Base-by-base conservation (phyloP, 2,329 filamentous ascomycete species). In the Cladosporium sp. region DNA sequence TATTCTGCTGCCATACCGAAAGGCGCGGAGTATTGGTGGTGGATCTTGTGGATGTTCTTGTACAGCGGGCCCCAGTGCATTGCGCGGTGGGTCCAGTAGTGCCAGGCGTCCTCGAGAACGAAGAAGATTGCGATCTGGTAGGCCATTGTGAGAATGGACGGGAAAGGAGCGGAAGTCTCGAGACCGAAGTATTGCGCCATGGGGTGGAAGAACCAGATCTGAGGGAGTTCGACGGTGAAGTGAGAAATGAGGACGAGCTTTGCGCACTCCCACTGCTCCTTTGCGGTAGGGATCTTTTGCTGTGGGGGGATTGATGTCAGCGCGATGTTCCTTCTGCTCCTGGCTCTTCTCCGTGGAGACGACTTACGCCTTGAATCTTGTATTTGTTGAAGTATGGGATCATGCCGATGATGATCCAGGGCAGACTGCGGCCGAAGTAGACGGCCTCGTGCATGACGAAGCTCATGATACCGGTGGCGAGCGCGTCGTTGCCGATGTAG, bases 161-260 rank as follows among this genome's bases (percentile, higher is more conserved):
- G 95, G 84, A 99, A 99, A 11, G 94, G 95, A 58, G 97, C 91
- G 68, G 88, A 87, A 70, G 91, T 97, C 66, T 89, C 85, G 80
- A 99, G 90, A 74, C 95, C 95, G 78, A 92, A 93, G 81, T 88
- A 96, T 77, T 93, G 92, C 66, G 94, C 94, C 84, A 97, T 88
- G 33, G 95, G 95, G 83, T 99, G 95, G 86, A 99, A 99, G 74
- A 98, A 87, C 94, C 94, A 98, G 79, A 98, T 98, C 81, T 98
- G 95, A 68, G 95, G 95, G 44, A 99, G 87, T 81, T 99, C 95
- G 79, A 97, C 95, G 71, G 95, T 98, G 81, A 98, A 96, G 80
- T 99, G 95, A 78, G 89, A 93, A 74, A 98, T 83, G 70, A 99
- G 90, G 69, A 99, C 95, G 71, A 97, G 89, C 78, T 88, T 89